These are phyloP conservation scores for Cryphonectria carpinicola DNA, from an alignment of 2,329 filamentous ascomycete genomes.

Conservation along the genomic window DNA sequence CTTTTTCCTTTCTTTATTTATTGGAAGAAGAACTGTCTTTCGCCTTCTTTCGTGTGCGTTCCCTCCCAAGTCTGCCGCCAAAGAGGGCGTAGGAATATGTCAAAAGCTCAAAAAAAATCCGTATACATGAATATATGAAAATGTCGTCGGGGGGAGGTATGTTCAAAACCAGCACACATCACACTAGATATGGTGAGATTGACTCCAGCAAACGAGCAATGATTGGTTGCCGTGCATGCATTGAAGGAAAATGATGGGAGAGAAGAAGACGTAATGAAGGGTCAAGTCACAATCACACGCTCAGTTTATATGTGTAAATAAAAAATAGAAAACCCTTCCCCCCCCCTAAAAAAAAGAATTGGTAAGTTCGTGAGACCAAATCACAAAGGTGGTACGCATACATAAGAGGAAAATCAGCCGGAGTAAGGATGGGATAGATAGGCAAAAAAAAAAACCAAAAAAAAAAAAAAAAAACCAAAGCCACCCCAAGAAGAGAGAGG, in stretches of 20 bases:
- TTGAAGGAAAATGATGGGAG: not conserved
- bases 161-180: not conserved
- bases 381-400: not conserved
- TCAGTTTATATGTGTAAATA: not conserved
- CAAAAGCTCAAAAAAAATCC: not conserved
- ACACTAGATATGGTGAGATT: not conserved
- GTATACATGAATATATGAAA: not conserved
- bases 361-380: not conserved
- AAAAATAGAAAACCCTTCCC: not conserved
- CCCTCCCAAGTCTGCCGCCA: not conserved
- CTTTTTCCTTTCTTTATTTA: not conserved
- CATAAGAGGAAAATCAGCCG: not conserved
- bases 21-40: too few species aligned
- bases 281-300: not conserved
- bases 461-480: too few species aligned
- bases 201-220: not conserved
- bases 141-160: not conserved
- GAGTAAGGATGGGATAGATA: not conserved
- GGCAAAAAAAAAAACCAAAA: not conserved
- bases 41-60: too few species aligned
- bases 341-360: not conserved
- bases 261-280: not conserved
- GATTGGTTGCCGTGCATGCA: not conserved
- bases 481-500: not conserved
- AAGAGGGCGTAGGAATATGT: not conserved